A percentile compares a stretch with the other conserved stretches of the same genome.
phyloP scores from a whole-genome alignment of 1,284 basidiomycete genomes.

The Xerocomus amazonicus region DNA sequence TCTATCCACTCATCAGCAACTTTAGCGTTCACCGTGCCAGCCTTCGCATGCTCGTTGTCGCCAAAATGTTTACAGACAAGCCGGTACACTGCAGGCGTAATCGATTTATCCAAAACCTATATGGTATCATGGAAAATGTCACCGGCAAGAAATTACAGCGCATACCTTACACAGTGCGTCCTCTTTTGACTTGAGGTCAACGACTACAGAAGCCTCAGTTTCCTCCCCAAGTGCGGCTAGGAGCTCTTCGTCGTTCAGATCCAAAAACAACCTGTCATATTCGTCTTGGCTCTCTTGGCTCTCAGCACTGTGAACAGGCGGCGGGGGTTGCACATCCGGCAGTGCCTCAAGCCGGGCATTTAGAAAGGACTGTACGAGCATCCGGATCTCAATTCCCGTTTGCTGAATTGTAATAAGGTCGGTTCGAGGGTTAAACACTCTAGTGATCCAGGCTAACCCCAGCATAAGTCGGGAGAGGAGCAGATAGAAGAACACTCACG shows the following conservation, averaged over 20 bases:
- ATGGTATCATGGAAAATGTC: slow-evolving; percentile 8
- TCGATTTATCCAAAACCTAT: slow-evolving; percentile 52
- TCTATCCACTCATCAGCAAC: slow-evolving; percentile 58
- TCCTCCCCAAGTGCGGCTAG: slow-evolving; percentile 48
- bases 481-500: slow-evolving; percentile 41
- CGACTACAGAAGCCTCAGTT: slow-evolving; percentile 19
- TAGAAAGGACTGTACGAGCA: slow-evolving; percentile 62
- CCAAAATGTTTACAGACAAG: slow-evolving; percentile 54
- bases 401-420: slow-evolving; percentile 35
- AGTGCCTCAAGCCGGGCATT: slow-evolving; percentile 53
- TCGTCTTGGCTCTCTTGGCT: slow-evolving; percentile 78
- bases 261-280: slow-evolving; percentile 52
- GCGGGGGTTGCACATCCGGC: slow-evolving; percentile 44
- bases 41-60: slow-evolving; percentile 30
- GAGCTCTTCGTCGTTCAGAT: slow-evolving; percentile 60
- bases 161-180: slow-evolving; percentile 42
- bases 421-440: slow-evolving; percentile 49
- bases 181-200: slow-evolving; percentile 40
- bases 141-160: not conserved
- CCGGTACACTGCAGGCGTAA: slow-evolving; percentile 61
- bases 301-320: slow-evolving; percentile 29
- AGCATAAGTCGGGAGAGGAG: slow-evolving; percentile 8
- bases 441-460: slow-evolving; percentile 57
- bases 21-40: slow-evolving; percentile 29
- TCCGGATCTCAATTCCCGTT: slow-evolving; percentile 28